A percentile compares a stretch with the other conserved stretches of the same genome.
Conservation (phyloP, 441 rosid genomes). For the Eruca vesicaria region DNA sequence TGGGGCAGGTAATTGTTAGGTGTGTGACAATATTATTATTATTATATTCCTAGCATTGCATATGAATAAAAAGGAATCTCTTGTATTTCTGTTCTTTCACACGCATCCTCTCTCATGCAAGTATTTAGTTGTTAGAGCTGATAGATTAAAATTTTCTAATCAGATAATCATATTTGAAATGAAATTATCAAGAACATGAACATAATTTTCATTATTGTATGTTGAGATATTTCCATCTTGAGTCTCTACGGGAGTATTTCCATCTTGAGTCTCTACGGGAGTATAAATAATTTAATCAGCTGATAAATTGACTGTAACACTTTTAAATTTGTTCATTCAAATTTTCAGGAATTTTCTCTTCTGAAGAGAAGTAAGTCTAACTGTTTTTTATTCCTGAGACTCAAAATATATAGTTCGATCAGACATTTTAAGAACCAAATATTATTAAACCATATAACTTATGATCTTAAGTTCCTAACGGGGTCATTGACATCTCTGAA, state of each 20-base stretch:
- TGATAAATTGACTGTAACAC: neutral
- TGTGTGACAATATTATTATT: slow-evolving; percentile 4
- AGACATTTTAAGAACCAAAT: neutral
- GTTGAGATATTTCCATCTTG: neutral
- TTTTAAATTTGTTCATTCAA: neutral
- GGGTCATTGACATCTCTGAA: neutral
- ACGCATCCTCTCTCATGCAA: slow-evolving; percentile 1
- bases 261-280: neutral
- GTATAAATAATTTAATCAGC: neutral
- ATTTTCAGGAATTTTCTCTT: neutral
- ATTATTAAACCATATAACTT: neutral
- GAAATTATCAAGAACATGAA: neutral
- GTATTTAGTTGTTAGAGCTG: slow-evolving; percentile 6
- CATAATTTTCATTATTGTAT: neutral
- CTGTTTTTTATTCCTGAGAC: neutral
- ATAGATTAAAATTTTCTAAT: neutral
- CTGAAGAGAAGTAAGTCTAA: neutral
- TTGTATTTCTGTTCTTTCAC: slow-evolving; percentile 35
- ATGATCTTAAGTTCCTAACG: neutral
- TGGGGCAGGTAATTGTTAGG: slow-evolving; percentile 39
- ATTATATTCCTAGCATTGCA: neutral
- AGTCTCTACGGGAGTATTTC: neutral
- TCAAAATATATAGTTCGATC: neutral
- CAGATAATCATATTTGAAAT: neutral
- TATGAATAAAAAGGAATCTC: slow-evolving; percentile 26